Percentiles rank a stretch among this genome's conserved stretches.
phyloP scores from a whole-genome alignment of 495 filamentous ascomycete species.

The Chaetomium fimeti region DNA sequence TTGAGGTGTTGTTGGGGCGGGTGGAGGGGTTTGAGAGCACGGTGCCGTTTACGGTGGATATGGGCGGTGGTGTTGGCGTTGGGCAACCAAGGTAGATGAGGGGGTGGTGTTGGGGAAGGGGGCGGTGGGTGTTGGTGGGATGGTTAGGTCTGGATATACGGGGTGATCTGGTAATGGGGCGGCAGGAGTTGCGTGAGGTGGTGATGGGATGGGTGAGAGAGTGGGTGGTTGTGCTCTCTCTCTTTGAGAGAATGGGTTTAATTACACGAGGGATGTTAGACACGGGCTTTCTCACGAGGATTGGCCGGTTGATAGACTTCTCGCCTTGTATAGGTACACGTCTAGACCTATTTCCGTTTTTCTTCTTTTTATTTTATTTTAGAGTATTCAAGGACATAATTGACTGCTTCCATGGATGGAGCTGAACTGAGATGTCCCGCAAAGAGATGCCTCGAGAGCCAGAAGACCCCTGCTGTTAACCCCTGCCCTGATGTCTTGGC shows the following conservation, averaged over 20 bases:
- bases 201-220: background rate
- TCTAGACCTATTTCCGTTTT: too few relatives aligned
- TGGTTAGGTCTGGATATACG: background rate
- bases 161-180: background rate
- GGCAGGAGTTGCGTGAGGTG: background rate
- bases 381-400: too few relatives aligned
- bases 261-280: too few relatives aligned
- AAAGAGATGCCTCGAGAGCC: background rate
- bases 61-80: constrained; percentile 11
- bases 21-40: constrained; percentile 37
- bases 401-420: too few relatives aligned
- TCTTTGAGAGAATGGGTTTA: too few relatives aligned
- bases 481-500: background rate
- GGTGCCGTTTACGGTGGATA: constrained; percentile 35
- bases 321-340: too few relatives aligned
- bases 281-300: too few relatives aligned
- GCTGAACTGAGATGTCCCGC: too few relatives aligned
- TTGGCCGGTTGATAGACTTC: too few relatives aligned
- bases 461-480: too few relatives aligned
- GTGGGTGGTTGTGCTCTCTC: background rate
- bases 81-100: constrained; percentile 20
- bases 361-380: too few relatives aligned
- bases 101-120: constrained; percentile 32
- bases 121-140: constrained; percentile 26
- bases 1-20: constrained; percentile 41